phyloP scores from a whole-genome alignment of 768 basidiomycete species.

The Lactarius psammicola region DNA sequence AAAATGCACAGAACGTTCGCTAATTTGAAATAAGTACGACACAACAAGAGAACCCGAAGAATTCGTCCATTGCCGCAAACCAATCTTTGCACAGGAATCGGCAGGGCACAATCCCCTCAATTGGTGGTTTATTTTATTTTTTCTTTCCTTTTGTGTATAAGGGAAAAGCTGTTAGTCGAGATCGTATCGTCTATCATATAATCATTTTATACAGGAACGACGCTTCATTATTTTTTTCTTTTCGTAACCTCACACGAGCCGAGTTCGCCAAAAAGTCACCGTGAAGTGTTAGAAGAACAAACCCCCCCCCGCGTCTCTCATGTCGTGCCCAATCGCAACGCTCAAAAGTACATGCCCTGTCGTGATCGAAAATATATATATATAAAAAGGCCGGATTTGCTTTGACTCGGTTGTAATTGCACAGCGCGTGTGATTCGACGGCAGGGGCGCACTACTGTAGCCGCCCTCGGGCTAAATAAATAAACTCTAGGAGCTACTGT shows the following conservation, averaged over 20 bases:
- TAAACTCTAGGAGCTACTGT: neutral
- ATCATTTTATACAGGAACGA: neutral
- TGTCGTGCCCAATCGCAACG: neutral
- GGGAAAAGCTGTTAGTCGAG: neutral
- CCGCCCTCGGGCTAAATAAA: neutral
- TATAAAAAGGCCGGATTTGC: neutral
- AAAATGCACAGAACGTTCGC: neutral
- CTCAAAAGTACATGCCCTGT: neutral
- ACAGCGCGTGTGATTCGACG: neutral
- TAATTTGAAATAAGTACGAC: neutral
- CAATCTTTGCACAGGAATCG: neutral
- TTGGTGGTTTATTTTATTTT: neutral
- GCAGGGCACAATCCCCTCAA: neutral
- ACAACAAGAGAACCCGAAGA: conserved; percentile 1
- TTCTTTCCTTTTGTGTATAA: neutral
- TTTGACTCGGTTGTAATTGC: neutral
- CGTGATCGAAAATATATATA: neutral
- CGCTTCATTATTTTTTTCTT: neutral
- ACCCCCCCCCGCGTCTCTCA: neutral
- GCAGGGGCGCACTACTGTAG: neutral
- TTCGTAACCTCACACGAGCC: neutral
- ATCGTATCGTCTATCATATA: neutral
- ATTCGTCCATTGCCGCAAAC: neutral
- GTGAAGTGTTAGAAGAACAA: neutral
- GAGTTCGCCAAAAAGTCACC: neutral